phyloP scores from a whole-genome alignment of 345 rosid genomes.

The Microcos paniculata region DNA sequence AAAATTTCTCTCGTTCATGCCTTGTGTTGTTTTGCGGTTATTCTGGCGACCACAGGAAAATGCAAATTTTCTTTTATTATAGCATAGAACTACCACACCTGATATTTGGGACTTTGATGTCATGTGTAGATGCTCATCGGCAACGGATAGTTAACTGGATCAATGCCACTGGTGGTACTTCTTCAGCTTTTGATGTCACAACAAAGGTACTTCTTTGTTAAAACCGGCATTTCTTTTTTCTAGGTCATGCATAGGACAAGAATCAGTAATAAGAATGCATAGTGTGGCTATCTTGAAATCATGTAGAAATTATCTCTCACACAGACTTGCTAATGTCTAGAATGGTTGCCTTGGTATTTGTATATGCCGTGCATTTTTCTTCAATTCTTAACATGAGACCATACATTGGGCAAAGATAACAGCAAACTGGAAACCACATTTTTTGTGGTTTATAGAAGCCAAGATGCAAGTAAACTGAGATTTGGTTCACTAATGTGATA shows the following conservation, averaged over 20 bases:
- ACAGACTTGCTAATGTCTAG: not conserved
- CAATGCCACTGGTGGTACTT: conserved; percentile 52
- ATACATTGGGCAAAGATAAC: not conserved
- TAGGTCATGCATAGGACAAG: not conserved
- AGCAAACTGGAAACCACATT: too few relatives aligned
- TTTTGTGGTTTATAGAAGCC: not conserved
- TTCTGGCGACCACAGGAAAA: not conserved
- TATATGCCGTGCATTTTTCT: not conserved
- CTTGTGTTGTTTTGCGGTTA: not conserved
- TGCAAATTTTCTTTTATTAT: not conserved
- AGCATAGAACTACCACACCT: not conserved
- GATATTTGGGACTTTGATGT: conserved; percentile 9
- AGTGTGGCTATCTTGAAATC: not conserved
- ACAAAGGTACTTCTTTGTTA: conserved; percentile 38
- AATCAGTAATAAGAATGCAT: not conserved
- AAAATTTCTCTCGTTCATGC: not conserved
- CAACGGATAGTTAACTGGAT: conserved; percentile 55
- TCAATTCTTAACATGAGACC: not conserved
- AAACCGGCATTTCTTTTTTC: not conserved
- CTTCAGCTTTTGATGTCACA: conserved; percentile 60
- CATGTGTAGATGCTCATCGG: conserved; percentile 43
- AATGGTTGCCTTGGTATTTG: not conserved
- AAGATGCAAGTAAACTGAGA: not conserved
- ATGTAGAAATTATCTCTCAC: not conserved
- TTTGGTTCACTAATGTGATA: not conserved